Percentiles rank a stretch among this genome's conserved stretches.
These are phyloP conservation scores for Balamuthia mandrillaris DNA, from an alignment of 208 protist genomes.

Conservation along the genomic window DNA sequence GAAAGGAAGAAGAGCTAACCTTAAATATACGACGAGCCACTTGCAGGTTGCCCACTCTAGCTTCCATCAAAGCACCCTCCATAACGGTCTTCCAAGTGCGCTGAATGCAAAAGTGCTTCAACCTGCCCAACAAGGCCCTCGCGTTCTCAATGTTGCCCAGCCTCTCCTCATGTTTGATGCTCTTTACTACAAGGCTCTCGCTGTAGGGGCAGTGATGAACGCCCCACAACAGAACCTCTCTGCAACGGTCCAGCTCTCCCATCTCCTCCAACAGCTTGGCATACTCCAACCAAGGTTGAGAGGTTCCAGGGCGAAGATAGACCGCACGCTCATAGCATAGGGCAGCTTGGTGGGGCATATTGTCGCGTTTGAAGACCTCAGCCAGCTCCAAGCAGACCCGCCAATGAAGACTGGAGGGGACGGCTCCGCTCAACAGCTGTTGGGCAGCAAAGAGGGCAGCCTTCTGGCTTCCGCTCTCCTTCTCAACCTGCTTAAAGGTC, in stretches of 20 bases:
- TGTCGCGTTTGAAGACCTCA: constrained; percentile 73
- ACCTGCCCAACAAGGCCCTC: background rate
- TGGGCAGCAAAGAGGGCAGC: background rate
- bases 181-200: constrained; percentile 71
- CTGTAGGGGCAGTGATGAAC: constrained; percentile 68
- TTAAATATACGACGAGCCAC: constrained; percentile 70
- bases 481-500: background rate
- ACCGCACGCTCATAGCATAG: constrained; percentile 60
- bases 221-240: constrained; percentile 59
- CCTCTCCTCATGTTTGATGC: constrained; percentile 71
- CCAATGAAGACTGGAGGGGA: constrained; percentile 56
- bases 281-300: constrained; percentile 75
- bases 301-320: constrained; percentile 58
- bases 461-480: background rate
- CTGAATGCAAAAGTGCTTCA: constrained; percentile 46
- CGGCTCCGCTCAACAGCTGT: background rate
- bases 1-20: background rate
- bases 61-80: constrained; percentile 78
- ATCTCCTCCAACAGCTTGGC: constrained; percentile 82
- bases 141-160: constrained; percentile 53
- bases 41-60: constrained; percentile 66
- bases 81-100: constrained; percentile 75
- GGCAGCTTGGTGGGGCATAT: constrained; percentile 62
- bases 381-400: constrained; percentile 75
- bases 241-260: constrained; percentile 62